Evolutionary conservation across 495 filamentous ascomycete species (phyloP), one percentile per base, ranked within the genome.

Genomic region (Daldinia caldariorum): DNA sequence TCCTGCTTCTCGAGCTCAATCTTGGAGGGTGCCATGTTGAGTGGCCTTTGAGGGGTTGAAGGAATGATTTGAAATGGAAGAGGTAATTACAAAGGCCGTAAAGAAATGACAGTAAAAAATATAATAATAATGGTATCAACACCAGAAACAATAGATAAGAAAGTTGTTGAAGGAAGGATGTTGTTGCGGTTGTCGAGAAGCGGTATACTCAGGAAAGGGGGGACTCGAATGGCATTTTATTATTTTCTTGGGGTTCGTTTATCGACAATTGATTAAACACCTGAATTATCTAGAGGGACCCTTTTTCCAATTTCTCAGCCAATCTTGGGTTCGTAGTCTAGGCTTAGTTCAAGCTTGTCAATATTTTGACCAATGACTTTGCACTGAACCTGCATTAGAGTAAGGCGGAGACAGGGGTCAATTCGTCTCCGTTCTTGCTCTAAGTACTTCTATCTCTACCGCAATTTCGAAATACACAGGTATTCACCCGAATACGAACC

Each of bases 1-100:
- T 99, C 89, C 82, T 99, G 92, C 70, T 84, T 81, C 85, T 99
- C 94, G 68, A 99, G 89, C 60, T 67, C 68, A 63, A 74, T 69
- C 62, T 86, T 84, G 61, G 86, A 76, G 61, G 89, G 84, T 71
- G 91, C 83, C 91, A 94, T 96, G 74, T 79, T 87, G 72, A 68
- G 64, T 70, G 55, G 37, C 43, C n/a, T n/a, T 47, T 20, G 43
- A 47, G 18, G 18, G 43, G 20, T 47, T 37, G 34, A 49, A 29
- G 6, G 34, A 57, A 29, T 50, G 26, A 20, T 55, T 26, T 35
- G 34, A 35, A 16, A 14, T 7, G 32, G 6, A n/a, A 55, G 20
- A 31, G 43, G 18, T 45, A 45, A 63, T 54, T 39, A 60, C 26
- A 39, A 39, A 16, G 34, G 54, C 29, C 12, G 58, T 63, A 53